Conservation (phyloP, 495 filamentous ascomycete species). For the Tuber microsphaerosporum region DNA sequence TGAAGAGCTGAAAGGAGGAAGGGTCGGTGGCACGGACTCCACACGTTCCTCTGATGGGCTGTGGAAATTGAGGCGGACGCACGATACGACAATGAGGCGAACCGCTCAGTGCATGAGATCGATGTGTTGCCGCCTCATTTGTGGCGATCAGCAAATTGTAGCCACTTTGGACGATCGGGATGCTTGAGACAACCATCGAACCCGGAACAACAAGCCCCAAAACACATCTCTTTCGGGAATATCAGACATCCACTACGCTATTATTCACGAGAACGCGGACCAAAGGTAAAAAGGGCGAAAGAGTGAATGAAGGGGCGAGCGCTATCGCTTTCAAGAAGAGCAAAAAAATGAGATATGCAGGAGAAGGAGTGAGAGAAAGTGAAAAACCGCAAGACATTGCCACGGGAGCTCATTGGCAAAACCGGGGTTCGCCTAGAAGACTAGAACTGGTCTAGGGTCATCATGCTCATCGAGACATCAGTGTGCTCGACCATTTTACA, state of each 20-base stretch:
- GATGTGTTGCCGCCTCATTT: slow-evolving; percentile 28
- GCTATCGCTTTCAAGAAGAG: not conserved
- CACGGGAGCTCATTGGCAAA: slow-evolving; percentile 9
- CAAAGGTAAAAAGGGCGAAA: slow-evolving; percentile 4
- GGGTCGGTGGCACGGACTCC: slow-evolving; percentile 21
- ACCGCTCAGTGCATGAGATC: slow-evolving; percentile 21
- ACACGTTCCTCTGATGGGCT: slow-evolving; percentile 5
- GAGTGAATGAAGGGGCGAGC: not conserved
- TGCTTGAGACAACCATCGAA: slow-evolving; percentile 23
- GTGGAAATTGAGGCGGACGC: slow-evolving; percentile 20
- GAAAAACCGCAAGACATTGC: not conserved
- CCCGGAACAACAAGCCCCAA: slow-evolving; percentile 22
- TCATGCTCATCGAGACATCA: slow-evolving; percentile 97
- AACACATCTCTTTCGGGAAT: not conserved
- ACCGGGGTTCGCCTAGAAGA: slow-evolving; percentile 21
- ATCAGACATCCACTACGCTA: not conserved
- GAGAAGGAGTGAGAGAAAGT: not conserved
- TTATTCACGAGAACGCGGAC: not conserved
- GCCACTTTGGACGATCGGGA: slow-evolving; percentile 16
- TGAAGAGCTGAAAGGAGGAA: not conserved
- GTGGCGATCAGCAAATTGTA: slow-evolving; percentile 28
- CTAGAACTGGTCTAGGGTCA: slow-evolving; percentile 40
- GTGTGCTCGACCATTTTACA: slow-evolving; percentile 97
- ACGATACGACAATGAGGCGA: slow-evolving; percentile 8
- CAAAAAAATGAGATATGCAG: slow-evolving; percentile 9